Conservation (phyloP, 306 rosid genomes). For the Pterocarpus macrocarpus region DNA sequence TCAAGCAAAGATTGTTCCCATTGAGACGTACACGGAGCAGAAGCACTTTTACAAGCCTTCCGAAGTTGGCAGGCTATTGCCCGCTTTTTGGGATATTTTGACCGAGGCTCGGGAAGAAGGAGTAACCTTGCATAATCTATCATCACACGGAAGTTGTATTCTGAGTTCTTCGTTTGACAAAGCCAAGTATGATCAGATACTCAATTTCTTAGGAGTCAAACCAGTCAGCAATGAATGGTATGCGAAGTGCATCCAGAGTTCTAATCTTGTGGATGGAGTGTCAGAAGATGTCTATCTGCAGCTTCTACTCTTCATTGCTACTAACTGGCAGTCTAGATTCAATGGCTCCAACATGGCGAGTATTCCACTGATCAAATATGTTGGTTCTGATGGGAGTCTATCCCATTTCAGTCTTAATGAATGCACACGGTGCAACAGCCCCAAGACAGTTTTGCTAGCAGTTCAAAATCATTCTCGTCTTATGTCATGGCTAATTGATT, state of each 20-base stretch:
- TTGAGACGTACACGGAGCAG: constrained; percentile 57
- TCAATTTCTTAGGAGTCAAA: constrained; percentile 60
- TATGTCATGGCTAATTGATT: constrained; percentile 61
- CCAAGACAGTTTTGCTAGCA: constrained; percentile 41
- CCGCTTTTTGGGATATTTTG: constrained; percentile 62
- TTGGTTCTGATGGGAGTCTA: constrained; percentile 39
- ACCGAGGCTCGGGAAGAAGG: constrained; percentile 48
- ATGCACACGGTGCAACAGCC: background rate
- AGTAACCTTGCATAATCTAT: constrained; percentile 52
- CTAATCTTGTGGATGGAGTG: constrained; percentile 55
- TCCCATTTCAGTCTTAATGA: constrained; percentile 48
- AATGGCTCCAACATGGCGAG: constrained; percentile 41
- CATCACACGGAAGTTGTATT: constrained; percentile 61
- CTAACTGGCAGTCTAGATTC: constrained; percentile 55
- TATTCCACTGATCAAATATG: constrained; percentile 57
- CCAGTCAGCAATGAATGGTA: constrained; percentile 61
- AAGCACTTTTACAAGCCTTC: constrained; percentile 63
- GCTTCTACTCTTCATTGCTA: constrained; percentile 60
- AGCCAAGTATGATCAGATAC: constrained; percentile 46
- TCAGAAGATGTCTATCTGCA: constrained; percentile 57
- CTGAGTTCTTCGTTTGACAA: constrained; percentile 60
- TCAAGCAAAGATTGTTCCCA: constrained; percentile 60
- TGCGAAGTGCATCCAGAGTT: constrained; percentile 65
- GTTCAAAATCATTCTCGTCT: background rate
- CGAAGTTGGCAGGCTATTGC: constrained; percentile 64